These are phyloP conservation scores for Apiospora kogelbergensis DNA, from an alignment of 2,329 filamentous ascomycete species.

Conservation along the genomic window DNA sequence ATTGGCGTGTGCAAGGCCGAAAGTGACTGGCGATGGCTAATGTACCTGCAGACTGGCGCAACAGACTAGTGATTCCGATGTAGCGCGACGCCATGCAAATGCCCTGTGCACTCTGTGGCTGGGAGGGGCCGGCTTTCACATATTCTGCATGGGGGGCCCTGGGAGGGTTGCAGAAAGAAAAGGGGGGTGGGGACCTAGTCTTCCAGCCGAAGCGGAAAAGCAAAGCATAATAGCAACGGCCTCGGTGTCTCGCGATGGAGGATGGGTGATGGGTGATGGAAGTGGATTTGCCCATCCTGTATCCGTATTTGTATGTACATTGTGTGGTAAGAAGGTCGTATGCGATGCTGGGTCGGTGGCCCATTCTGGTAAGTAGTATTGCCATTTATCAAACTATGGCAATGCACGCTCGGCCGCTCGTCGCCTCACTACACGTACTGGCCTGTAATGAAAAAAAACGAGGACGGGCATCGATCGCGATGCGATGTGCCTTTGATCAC, in stretches of 20 bases:
- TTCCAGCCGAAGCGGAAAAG: background rate
- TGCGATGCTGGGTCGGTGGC: background rate
- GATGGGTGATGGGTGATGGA: background rate
- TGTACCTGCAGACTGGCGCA: slow-evolving; percentile 6
- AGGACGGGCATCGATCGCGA: background rate
- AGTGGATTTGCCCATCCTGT: no score
- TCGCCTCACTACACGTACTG: background rate
- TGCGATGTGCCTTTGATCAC: background rate
- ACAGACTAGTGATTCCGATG: background rate
- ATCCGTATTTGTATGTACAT: no score
- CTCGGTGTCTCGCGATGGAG: background rate
- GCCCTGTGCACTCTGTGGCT: background rate
- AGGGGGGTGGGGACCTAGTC: background rate
- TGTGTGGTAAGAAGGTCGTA: no score
- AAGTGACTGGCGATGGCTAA: background rate
- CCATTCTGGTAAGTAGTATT: background rate
- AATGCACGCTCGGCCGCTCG: background rate
- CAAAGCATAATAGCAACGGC: background rate
- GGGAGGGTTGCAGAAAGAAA: background rate
- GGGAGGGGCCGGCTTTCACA: background rate
- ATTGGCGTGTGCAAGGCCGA: background rate
- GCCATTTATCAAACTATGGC: background rate
- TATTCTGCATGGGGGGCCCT: background rate
- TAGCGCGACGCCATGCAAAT: background rate
- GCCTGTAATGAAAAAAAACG: background rate